Base-by-base conservation (phyloP, 768 basidiomycete species). In the Boletus vinaceobasis region DNA sequence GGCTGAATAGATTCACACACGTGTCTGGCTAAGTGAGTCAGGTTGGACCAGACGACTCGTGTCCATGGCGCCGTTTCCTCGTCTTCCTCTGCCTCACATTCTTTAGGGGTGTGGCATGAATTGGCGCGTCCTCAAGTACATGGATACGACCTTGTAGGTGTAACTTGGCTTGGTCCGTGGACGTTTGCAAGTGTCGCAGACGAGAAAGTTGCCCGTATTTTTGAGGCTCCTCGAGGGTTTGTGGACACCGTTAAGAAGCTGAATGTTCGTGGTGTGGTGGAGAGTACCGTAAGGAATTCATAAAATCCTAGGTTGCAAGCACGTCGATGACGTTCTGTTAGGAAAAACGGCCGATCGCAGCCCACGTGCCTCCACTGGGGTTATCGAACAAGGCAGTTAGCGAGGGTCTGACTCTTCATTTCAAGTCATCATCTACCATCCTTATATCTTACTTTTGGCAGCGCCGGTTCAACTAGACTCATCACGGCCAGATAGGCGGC, bases 101-200 rank as follows among this genome's bases (percentile, higher is more conserved):
- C 57, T 33, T 55, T 59, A 2, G 60, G 59, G 15, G 71, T 74
- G 9, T 96, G 93, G 93, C 88, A 89, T 62, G 97, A 99, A 67
- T 75, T 98, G 27, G 83, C 82, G 27, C 85, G 97, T 4, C 97
- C 97, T 19, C 97, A 99, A 71, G 86, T 98, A 17, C 97, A 99
- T 72, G 97, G 97, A 7, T 98, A 98, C 69, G 94, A 98, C 65
- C 74, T 98, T 36, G 76, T 95, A 17, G 87, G 86, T 51, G 86
- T 83, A 7, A 82, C 81, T 3, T 95, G 93, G 69, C 77, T 96
- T 43, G 79, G 81, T 54, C 75, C 87, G 0, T 74, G 93, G 43
- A 84, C 81, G 31, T 96, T 98, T 66, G 87, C 86, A 19, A 95
- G 91, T 61, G 86, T 93, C 43, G 93, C 94, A 10, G 97, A 99